phyloP scores from a whole-genome alignment of 2,329 filamentous ascomycete species.

The Cytospora piceae region DNA sequence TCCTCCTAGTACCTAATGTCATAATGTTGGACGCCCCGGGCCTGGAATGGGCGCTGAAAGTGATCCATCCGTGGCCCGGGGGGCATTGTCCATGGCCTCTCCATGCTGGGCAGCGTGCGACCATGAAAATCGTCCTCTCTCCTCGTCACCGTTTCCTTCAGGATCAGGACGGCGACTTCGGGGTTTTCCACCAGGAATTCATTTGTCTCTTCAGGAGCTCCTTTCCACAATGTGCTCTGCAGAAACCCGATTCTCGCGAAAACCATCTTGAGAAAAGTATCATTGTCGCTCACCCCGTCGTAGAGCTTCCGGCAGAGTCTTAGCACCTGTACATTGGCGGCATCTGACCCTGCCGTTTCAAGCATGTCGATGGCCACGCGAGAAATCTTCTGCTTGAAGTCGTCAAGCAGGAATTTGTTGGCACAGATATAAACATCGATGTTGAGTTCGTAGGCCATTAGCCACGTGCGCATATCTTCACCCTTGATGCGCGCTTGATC shows the following conservation, averaged over 20 bases:
- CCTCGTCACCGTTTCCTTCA: constrained; percentile 50
- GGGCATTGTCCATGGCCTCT: constrained; percentile 32
- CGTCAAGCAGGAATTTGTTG: constrained; percentile 51
- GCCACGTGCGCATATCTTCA: constrained; percentile 53
- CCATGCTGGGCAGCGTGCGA: constrained; percentile 51
- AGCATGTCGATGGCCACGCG: constrained; percentile 51
- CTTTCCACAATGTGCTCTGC: constrained; percentile 49
- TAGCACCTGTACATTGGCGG: constrained; percentile 49
- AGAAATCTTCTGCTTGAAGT: constrained; percentile 48
- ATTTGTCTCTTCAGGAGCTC: constrained; percentile 44
- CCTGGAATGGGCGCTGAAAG: constrained; percentile 6
- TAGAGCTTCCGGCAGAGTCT: constrained; percentile 48
- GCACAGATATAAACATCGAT: constrained; percentile 55
- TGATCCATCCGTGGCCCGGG: constrained; percentile 2
- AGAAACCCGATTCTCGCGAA: constrained; percentile 54
- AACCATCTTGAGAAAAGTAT: constrained; percentile 51
- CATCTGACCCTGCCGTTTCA: constrained; percentile 47
- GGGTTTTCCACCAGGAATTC: constrained; percentile 50
- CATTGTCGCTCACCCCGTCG: constrained; percentile 47
- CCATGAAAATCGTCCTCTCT: constrained; percentile 45
- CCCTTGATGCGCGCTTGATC: constrained; percentile 43
- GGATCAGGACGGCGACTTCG: constrained; percentile 50
- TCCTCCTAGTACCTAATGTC: background rate
- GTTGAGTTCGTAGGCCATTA: constrained; percentile 50
- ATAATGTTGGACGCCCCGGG: constrained; percentile 4